Conservation (phyloP, 306 rosid species). For the Gleditsia sinensis region DNA sequence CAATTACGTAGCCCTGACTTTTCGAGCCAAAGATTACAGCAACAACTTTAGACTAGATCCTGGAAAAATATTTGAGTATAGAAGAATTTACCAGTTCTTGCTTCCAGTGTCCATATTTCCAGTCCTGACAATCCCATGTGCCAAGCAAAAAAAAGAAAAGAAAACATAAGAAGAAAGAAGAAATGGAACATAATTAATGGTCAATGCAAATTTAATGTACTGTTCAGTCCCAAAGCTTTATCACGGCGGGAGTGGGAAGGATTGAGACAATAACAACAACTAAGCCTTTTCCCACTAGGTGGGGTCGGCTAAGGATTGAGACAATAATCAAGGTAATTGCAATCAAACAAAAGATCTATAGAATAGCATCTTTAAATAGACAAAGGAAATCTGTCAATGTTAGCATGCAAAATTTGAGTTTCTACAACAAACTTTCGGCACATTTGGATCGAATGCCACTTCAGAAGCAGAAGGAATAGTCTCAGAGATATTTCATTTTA, state of each 20-base stretch:
- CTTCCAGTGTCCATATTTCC: background rate
- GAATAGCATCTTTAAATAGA: background rate
- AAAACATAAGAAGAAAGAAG: no score
- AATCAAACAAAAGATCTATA: background rate
- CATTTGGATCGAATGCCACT: background rate
- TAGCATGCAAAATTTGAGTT: background rate
- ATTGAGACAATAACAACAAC: no score
- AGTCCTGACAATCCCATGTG: background rate
- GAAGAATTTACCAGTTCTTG: background rate
- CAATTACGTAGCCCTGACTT: no score
- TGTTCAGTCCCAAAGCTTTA: no score
- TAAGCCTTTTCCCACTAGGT: no score
- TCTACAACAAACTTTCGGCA: background rate
- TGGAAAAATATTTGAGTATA: background rate
- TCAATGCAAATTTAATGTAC: no score
- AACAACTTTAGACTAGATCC: background rate
- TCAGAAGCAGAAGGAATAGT: conserved; percentile 1
- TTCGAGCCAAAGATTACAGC: background rate
- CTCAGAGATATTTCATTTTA: background rate
- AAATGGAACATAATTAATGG: no score
- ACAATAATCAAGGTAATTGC: background rate
- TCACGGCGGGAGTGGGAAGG: no score
- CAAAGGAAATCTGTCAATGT: background rate
- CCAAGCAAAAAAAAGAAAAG: no score
- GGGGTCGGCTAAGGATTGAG: no score